Evolutionary conservation across 805 yeast genomes (phyloP).

Genomic region (Starmera pachycereana): DNA sequence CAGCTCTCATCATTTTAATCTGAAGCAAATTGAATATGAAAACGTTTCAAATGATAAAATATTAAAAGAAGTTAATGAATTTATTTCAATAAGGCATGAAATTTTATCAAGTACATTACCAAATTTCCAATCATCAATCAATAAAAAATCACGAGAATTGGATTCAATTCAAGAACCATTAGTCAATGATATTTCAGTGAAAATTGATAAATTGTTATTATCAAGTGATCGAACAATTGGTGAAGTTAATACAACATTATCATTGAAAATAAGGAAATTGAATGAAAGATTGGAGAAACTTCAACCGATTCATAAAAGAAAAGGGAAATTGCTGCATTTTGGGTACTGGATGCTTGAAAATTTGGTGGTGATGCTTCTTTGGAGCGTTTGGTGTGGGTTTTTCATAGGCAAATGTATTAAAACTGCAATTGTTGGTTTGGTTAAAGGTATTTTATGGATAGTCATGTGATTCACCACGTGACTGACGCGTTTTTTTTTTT

Average conservation of each 20-base stretch:
- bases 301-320: slow-evolving; percentile 20
- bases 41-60: slow-evolving; percentile 1
- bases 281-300: slow-evolving; percentile 38
- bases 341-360: slow-evolving; percentile 40
- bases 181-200: slow-evolving; percentile 27
- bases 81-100: slow-evolving; percentile 1
- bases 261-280: slow-evolving; percentile 47
- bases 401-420: slow-evolving; percentile 31
- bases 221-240: slow-evolving; percentile 60
- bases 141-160: slow-evolving; percentile 12
- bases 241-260: slow-evolving; percentile 61
- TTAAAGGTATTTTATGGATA: too few relatives aligned
- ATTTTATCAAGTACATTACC: slow-evolving; percentile 3
- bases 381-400: slow-evolving; percentile 49
- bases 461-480: too few relatives aligned
- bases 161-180: slow-evolving; percentile 11
- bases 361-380: slow-evolving; percentile 37
- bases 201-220: slow-evolving; percentile 50
- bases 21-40: not conserved
- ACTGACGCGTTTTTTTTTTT: too few relatives aligned
- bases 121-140: slow-evolving; percentile 6
- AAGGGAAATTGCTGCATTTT: slow-evolving; percentile 25
- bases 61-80: slow-evolving; percentile 1
- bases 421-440: not conserved
- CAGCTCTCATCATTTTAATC: not conserved